Evolutionary conservation across 257 asterid genomes (phyloP).

Genomic region (Fraxinus pennsylvanica): DNA sequence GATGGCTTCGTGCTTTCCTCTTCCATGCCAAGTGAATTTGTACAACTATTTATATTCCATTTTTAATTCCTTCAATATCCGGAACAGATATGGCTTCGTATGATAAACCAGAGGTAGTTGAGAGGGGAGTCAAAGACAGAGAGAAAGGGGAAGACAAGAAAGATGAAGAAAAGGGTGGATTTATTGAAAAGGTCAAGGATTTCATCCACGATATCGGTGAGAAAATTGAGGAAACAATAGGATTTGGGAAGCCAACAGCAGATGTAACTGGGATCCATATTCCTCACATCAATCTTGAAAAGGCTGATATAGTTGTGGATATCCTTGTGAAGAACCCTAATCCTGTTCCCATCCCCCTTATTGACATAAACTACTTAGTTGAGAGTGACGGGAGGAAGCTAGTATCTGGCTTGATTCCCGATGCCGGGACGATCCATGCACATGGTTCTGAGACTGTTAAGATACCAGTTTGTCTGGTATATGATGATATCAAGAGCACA

Average conservation of each 20-base stretch:
- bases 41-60: not conserved
- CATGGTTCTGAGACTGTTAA: constrained; percentile 86
- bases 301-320: constrained; percentile 74
- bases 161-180: constrained; percentile 73
- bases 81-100: constrained; percentile 62
- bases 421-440: constrained; percentile 89
- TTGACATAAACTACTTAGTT: constrained; percentile 76
- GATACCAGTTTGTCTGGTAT: constrained; percentile 64
- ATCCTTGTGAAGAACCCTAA: constrained; percentile 78
- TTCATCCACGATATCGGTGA: constrained; percentile 87
- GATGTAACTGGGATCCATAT: constrained; percentile 77
- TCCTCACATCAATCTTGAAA: constrained; percentile 73
- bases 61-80: not conserved
- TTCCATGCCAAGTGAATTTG: not conserved
- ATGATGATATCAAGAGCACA: constrained; percentile 74
- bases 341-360: constrained; percentile 91
- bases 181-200: constrained; percentile 75
- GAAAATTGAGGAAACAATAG: constrained; percentile 86
- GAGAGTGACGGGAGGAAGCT: constrained; percentile 88
- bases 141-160: constrained; percentile 52
- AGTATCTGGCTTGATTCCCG: constrained; percentile 89
- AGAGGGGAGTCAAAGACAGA: constrained; percentile 52
- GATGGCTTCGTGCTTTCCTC: not conserved
- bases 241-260: constrained; percentile 93
- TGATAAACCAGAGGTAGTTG: constrained; percentile 51